Percentiles rank a stretch among this genome's conserved stretches.
These are phyloP conservation scores for Begonia fuchsioides DNA, from an alignment of 306 rosid genomes.

Conservation along the genomic window DNA sequence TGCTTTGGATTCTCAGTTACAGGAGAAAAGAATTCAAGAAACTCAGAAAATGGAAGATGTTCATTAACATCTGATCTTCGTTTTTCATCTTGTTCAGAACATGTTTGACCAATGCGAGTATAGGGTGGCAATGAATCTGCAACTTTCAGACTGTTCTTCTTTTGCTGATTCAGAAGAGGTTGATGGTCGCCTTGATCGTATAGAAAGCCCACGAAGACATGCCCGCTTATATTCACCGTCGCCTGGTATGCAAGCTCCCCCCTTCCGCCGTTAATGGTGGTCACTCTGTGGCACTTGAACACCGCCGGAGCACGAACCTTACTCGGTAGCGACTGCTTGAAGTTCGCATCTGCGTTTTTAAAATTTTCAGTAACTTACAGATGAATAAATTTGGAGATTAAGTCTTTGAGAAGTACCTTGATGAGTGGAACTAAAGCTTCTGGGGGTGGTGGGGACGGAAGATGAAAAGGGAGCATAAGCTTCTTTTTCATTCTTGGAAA, in stretches of 20 bases:
- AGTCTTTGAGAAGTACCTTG: constrained; percentile 2
- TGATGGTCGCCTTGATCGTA: constrained; percentile 3
- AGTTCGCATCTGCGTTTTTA: constrained; percentile 4
- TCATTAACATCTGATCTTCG: too few relatives aligned
- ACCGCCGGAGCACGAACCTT: constrained; percentile 5
- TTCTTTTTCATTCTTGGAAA: background rate
- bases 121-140: too few relatives aligned
- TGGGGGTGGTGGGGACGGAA: constrained; percentile 3
- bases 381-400: background rate
- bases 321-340: background rate
- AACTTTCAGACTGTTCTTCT: too few relatives aligned
- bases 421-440: constrained; percentile 4
- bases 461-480: background rate
- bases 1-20: too few relatives aligned
- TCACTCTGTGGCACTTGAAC: constrained; percentile 6
- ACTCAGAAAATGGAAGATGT: too few relatives aligned
- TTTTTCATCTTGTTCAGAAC: too few relatives aligned
- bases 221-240: constrained; percentile 4
- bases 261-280: constrained; percentile 1
- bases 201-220: constrained; percentile 3
- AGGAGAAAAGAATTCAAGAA: too few relatives aligned
- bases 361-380: too few relatives aligned
- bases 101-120: too few relatives aligned
- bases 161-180: too few relatives aligned
- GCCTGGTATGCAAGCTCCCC: constrained; percentile 5